Evolutionary conservation across 352 stramenopile species (phyloP), one percentile per base, ranked within the genome.

Genomic region (Albugo laibachii): DNA sequence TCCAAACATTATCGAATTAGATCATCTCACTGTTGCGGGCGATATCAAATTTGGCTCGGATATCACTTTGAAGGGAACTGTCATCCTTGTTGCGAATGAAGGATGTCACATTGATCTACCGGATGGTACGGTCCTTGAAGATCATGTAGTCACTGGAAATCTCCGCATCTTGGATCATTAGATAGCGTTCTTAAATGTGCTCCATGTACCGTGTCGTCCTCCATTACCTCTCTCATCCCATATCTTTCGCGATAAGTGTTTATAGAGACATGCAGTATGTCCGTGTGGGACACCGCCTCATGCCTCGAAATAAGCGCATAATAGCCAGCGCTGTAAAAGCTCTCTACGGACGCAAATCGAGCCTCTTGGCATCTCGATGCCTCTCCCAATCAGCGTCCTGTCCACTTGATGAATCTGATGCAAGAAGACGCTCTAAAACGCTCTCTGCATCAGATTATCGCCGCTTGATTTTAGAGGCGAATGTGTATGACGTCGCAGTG

Each of bases 31-130:
- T 11, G 86, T 96, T 35, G 80, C 80, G 0, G 86, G 86, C 15
- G 84, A 96, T 49, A 82, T 96, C 44, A 87, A 93, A 44, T 95
- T 96, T 58, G 86, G 86, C 24, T 85, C 78, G 19, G 83, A 94
- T 48, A 92, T 96, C 34, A 85, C 76, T 41, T 66, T 96, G 12
- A 94, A 94, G 80, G 87, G 87, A 38, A 96, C 87, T 11, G 87
- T 96, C 24, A 96, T 96, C 66, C 72, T 96, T 43, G 86, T 96
- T 39, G 87, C 87, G 13, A 94, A 96, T 48, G 86, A 96, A 65
- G 87, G 87, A 21, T 80, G 75, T 42, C 83, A 93, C 41, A 96
- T 96, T 49, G 89, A 95, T 49, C 66, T 96, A 40, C 87, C 86
- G 0, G 85, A 95, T 38, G 84, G 84, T 37, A 94, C 87, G 8